Evolutionary conservation across 495 filamentous ascomycete species (phyloP).

Genomic region (Penicillium pancosmium): DNA sequence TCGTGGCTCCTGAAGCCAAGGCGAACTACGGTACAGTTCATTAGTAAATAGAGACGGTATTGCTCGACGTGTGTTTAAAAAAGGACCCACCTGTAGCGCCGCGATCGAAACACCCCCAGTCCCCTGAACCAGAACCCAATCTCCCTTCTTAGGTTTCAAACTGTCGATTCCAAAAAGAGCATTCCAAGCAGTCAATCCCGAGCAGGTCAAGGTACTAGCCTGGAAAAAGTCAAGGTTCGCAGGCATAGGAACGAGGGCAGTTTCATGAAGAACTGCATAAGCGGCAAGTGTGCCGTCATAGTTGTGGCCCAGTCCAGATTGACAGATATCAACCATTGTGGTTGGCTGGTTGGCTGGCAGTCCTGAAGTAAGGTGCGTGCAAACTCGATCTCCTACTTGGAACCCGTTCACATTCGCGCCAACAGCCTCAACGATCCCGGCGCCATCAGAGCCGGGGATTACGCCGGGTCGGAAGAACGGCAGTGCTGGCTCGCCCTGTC

Average conservation of each 20-base stretch:
- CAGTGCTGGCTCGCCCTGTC: no score
- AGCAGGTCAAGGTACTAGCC: constrained; percentile 33
- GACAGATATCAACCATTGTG: no score
- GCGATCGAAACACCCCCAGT: not conserved
- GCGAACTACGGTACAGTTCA: constrained; percentile 20
- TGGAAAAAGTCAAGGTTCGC: constrained; percentile 21
- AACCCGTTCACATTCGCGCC: constrained; percentile 52
- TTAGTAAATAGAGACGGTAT: no score
- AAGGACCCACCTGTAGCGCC: constrained; percentile 51
- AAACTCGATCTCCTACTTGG: constrained; percentile 55
- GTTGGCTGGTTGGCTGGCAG: no score
- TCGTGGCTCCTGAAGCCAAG: constrained; percentile 67
- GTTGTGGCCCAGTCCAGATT: not conserved
- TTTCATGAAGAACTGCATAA: constrained; percentile 77
- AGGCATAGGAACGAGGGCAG: constrained; percentile 54
- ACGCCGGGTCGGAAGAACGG: not conserved
- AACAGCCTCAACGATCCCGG: constrained; percentile 53
- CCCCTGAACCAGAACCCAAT: not conserved
- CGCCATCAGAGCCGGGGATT: constrained; percentile 56
- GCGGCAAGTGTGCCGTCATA: constrained; percentile 64
- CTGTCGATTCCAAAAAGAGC: constrained; percentile 4
- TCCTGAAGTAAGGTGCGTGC: not conserved
- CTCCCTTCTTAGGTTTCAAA: not conserved
- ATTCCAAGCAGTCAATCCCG: constrained; percentile 39
- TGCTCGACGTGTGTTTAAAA: no score